Evolutionary conservation across 352 stramenopile species (phyloP), one percentile per base, ranked within the genome.

Genomic region (Pythium apleroticum): DNA sequence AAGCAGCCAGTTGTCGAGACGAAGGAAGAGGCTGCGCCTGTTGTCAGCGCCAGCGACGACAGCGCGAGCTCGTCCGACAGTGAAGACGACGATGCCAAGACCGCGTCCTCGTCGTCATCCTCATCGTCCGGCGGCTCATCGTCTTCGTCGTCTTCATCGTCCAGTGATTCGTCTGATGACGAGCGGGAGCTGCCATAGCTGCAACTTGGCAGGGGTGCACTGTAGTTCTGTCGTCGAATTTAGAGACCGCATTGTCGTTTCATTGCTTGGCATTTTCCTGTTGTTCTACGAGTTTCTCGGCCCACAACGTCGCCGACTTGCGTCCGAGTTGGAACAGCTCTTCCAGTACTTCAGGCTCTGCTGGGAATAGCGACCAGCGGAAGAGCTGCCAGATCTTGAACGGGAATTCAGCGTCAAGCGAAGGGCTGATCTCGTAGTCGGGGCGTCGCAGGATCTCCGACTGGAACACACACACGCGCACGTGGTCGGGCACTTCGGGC

Each of bases 341-440:
- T 61, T 95, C 84, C 35, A 92, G 69, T 50, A 90, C 72, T 17
- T 72, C 39, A 7, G 74, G 37, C 19, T 84, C 57, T 4, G 86
- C 84, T 41, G 86, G 84, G 39, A 89, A 74, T 19, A 95, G 63
- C 19, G 84, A 66, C 53, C 77, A 90, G 15, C 75, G 76, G 9
- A 61, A 60, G 43, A 95, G 65, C 52, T 93, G 72, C 46, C 80
- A 69, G 52, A 91, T 76, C 9, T 62, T 68, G 54, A 76, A 86
- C 10, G 84, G 81, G 58, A 93, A 93, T 0, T 77, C 49, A 1
- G 69, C 57, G 43, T 91, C 77, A 20, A 91, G 66, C 17, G 78
- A 87, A 43, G 86, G 86, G 64, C 81, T 90, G 60, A 95, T 91
- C 46, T 88, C 80, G 62, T 93, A 91, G 72, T 90, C 84, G 4